A percentile compares a stretch with the other conserved stretches of the same genome.
Evolutionary conservation across 768 basidiomycete genomes (phyloP).

Genomic region (Lactifluus pinguis): DNA sequence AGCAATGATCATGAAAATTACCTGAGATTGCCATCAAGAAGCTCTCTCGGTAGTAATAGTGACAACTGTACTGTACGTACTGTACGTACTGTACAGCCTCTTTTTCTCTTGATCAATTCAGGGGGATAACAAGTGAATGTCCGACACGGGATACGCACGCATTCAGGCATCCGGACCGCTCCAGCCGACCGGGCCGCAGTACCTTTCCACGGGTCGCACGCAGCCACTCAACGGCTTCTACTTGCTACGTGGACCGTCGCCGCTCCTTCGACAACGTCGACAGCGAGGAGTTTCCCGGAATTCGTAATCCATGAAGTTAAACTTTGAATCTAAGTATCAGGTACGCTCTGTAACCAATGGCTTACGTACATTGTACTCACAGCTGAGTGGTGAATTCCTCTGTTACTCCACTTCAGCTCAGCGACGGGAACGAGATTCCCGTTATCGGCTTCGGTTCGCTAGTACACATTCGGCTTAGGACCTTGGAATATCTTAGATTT

Average conservation of each 20-base stretch:
- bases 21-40: neutral
- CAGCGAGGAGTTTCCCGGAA: neutral
- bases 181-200: no score
- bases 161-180: no score
- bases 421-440: slow-evolving; percentile 48
- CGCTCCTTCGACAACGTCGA: neutral
- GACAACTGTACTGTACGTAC: no score
- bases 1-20: neutral
- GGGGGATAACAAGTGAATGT: no score
- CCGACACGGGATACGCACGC: no score
- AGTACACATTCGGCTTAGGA: no score
- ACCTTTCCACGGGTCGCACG: no score
- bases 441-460: slow-evolving; percentile 45
- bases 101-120: no score
- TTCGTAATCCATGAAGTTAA: slow-evolving; percentile 6
- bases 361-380: neutral
- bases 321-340: slow-evolving; percentile 3
- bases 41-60: neutral
- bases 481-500: neutral
- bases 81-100: no score
- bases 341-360: neutral
- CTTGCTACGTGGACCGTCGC: neutral
- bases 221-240: no score
- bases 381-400: neutral
- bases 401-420: slow-evolving; percentile 27